Conservation (phyloP, 2,329 filamentous ascomycete genomes). For the Anthostomella pinea region DNA sequence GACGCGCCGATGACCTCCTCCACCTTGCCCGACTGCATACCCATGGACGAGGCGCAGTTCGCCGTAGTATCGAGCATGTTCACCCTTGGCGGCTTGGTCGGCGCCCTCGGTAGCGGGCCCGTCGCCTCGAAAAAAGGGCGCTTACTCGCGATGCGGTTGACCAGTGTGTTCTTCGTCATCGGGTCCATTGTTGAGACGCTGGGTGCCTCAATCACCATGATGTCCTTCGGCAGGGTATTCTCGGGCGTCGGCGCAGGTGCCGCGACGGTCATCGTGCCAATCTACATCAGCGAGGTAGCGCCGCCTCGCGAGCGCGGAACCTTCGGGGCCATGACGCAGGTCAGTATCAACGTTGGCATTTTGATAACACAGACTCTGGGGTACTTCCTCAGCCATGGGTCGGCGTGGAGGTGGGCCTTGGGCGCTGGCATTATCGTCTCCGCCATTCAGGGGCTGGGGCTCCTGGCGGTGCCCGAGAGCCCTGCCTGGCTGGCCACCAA, state of each 20-base stretch:
- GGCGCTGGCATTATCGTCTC: constrained; percentile 69
- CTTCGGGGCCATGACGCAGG: constrained; percentile 82
- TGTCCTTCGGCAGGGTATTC: constrained; percentile 73
- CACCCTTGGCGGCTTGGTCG: constrained; percentile 82
- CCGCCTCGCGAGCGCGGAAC: constrained; percentile 72
- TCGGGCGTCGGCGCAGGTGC: constrained; percentile 84
- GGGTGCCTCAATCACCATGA: constrained; percentile 61
- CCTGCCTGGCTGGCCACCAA: constrained; percentile 80
- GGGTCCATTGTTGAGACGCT: constrained; percentile 76
- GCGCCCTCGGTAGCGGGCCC: constrained; percentile 77
- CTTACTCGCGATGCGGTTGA: constrained; percentile 71
- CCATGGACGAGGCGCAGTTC: constrained; percentile 79
- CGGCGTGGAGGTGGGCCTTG: constrained; percentile 81
- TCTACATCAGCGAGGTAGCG: constrained; percentile 91
- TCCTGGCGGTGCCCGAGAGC: constrained; percentile 81
- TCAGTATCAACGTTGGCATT: constrained; percentile 92
- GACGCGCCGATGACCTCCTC: constrained; percentile 20
- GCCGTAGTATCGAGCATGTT: constrained; percentile 87
- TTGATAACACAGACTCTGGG: constrained; percentile 79
- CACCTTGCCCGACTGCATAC: constrained; percentile 73
- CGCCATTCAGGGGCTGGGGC: constrained; percentile 61
- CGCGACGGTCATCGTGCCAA: constrained; percentile 85
- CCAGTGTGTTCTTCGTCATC: constrained; percentile 70
- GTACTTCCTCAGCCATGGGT: constrained; percentile 78
- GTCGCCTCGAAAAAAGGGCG: constrained; percentile 76